Percentiles rank a stretch among this genome's conserved stretches.
These are phyloP conservation scores for Pleurotus ostreatus DNA, from an alignment of 768 basidiomycete species.

Conservation along the genomic window DNA sequence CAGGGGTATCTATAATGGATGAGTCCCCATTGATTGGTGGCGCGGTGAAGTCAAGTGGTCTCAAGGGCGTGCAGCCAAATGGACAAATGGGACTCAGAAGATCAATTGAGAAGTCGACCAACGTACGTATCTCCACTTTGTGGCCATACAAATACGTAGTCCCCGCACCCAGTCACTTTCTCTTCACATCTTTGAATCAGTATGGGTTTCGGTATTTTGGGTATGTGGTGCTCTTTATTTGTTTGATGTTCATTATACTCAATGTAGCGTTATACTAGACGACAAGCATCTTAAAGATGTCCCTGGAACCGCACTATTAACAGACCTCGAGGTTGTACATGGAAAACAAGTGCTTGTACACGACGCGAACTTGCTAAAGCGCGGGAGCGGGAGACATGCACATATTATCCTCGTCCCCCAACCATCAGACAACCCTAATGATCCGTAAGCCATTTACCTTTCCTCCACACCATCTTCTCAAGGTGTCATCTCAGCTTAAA, in stretches of 20 bases:
- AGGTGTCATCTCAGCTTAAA: slow-evolving; percentile 26
- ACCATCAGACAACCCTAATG: slow-evolving; percentile 38
- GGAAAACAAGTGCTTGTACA: slow-evolving; percentile 24
- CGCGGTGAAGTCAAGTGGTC: not conserved
- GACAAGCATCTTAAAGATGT: slow-evolving; percentile 32
- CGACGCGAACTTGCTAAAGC: slow-evolving; percentile 21
- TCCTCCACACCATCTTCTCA: not conserved
- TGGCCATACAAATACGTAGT: not conserved
- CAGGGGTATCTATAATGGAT: not conserved
- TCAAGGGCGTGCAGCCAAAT: not conserved
- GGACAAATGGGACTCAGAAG: not conserved
- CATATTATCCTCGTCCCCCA: slow-evolving; percentile 39
- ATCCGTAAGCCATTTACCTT: slow-evolving; percentile 27
- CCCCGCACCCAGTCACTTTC: not conserved
- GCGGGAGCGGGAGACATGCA: slow-evolving; percentile 30
- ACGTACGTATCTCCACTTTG: not conserved
- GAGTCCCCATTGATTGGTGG: not conserved
- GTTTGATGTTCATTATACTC: not conserved
- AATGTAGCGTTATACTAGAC: slow-evolving; percentile 17
- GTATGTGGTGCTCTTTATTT: slow-evolving; percentile 14
- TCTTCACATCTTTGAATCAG: not conserved
- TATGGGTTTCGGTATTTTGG: slow-evolving; percentile 35
- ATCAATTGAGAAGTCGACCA: not conserved
- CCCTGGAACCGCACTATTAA: slow-evolving; percentile 37
- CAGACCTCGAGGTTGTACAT: slow-evolving; percentile 31